Evolutionary conservation across 805 yeast species (phyloP).

Genomic region (Metschnikowia drakensbergensis): DNA sequence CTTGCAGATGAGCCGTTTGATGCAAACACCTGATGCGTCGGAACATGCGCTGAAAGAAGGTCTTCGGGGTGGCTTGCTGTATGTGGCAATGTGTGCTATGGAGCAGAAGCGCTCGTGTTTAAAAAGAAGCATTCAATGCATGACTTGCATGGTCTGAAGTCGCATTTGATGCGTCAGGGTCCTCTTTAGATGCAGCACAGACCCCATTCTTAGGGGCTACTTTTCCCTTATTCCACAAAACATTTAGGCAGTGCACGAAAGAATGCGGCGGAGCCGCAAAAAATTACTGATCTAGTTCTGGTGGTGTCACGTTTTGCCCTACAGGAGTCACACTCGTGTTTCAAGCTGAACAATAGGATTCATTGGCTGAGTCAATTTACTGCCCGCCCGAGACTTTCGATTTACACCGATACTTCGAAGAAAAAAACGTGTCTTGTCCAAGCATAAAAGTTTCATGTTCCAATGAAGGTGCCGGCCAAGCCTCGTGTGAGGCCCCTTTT

Average conservation of each 20-base stretch:
- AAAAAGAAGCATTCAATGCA: background rate
- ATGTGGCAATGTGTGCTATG: background rate
- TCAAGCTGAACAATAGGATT: background rate
- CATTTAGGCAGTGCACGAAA: background rate
- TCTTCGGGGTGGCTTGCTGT: background rate
- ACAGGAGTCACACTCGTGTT: background rate
- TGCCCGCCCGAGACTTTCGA: background rate
- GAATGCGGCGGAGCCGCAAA: background rate
- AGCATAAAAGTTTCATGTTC: background rate
- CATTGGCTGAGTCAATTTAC: background rate
- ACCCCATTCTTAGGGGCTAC: background rate
- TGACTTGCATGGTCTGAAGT: background rate
- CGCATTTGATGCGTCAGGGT: background rate
- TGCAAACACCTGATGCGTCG: background rate
- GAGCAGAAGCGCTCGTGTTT: background rate
- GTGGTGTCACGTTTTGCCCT: background rate
- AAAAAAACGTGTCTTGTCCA: background rate
- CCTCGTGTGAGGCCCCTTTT: background rate
- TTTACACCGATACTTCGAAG: background rate
- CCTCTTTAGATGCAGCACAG: background rate
- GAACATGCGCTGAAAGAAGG: background rate
- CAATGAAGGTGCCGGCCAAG: background rate
- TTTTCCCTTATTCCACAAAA: background rate
- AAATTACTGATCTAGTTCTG: background rate
- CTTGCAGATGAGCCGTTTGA: constrained; percentile 2